Base-by-base conservation (phyloP, 2,329 filamentous ascomycete genomes). In the Colletotrichum sp. region DNA sequence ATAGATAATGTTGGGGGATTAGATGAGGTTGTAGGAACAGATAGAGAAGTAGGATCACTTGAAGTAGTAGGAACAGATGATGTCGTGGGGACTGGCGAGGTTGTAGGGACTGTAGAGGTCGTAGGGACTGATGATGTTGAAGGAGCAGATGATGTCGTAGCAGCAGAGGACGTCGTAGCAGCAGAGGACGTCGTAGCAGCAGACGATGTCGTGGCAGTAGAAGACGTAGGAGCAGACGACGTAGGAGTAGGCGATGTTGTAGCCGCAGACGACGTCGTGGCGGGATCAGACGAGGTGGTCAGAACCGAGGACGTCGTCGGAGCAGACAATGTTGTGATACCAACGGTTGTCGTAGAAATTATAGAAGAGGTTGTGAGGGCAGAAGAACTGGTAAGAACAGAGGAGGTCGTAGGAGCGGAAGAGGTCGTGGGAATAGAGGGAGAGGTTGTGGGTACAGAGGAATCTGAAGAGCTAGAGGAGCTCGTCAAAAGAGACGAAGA, bases 121-220 rank as follows among this genome's bases (percentile, higher is more conserved):
- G 39, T 49, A 10, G 10, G 9, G 39, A n/a, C 39, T 12, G 18
- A 49, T 12, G 39, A 49, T 12, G 39, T n/a, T 10, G 39, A 10
- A n/a, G 18, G 16, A 16, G 16, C 16, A 44, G 16, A 44, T 10
- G 39, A 44, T 18, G 39, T 44, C 39, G 39, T 10, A 18, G 16
- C 32, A 34, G 13, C 32, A 34, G 32, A 34, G 7, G 32, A n/a
- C n/a, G 28, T 28, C 28, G 28, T 28, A 6, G 16, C 32, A 34
- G 13, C 0, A 44, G 36, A 18, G 0, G 36, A 44, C 0, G 36
- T 10, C 16, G 36, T 44, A 3, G 16, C 34, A 36, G 13, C 1
- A 44, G 39, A 18, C 0, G 36, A 44, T 0, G 36, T 3, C 16
- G 36, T 44, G 0, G 16, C 7, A 5, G 16, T 5, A 44, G 36